These are phyloP conservation scores for Bombardia bombarda DNA, from an alignment of 495 filamentous ascomycete species.

Conservation along the genomic window DNA sequence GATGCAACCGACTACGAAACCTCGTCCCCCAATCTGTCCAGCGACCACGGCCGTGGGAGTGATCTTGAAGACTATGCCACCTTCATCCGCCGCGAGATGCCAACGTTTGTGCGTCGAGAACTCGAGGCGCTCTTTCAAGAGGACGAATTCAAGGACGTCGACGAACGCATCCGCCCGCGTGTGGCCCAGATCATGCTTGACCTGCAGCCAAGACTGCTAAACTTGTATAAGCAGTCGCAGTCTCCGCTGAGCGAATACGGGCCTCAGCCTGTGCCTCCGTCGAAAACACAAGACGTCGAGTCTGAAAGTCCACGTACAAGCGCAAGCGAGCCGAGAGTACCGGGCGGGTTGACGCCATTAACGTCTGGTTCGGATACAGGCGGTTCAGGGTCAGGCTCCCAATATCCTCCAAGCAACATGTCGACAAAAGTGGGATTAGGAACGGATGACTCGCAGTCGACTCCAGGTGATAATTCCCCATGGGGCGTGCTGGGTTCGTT, in stretches of 20 bases:
- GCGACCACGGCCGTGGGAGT: slow-evolving; percentile 1
- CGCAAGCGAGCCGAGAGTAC: too few species aligned
- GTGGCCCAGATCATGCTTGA: slow-evolving; percentile 19
- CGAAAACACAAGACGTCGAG: too few species aligned
- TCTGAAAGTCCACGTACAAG: too few species aligned
- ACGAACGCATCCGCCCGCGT: slow-evolving; percentile 13
- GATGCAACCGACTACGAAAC: slow-evolving; percentile 12
- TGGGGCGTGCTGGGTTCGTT: not conserved
- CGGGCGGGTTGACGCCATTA: too few species aligned
- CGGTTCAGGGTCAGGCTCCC: slow-evolving; percentile 1
- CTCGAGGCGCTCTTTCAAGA: slow-evolving; percentile 17
- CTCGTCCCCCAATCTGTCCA: too few species aligned
- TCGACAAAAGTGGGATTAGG: too few species aligned
- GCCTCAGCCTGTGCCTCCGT: slow-evolving; percentile 1
- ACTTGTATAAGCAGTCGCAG: slow-evolving; percentile 20
- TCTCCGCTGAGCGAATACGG: slow-evolving; percentile 21
- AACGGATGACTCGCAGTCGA: not conserved
- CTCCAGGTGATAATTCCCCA: not conserved
- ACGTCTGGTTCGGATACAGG: too few species aligned
- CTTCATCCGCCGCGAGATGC: slow-evolving; percentile 23
- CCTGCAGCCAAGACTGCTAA: slow-evolving; percentile 16
- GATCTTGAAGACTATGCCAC: slow-evolving; percentile 22
- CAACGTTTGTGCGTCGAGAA: slow-evolving; percentile 19
- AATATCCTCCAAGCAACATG: not conserved
- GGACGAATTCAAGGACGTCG: slow-evolving; percentile 15